Evolutionary conservation across 768 basidiomycete species (phyloP).

Genomic region (Trichaptum fuscoviolaceum): DNA sequence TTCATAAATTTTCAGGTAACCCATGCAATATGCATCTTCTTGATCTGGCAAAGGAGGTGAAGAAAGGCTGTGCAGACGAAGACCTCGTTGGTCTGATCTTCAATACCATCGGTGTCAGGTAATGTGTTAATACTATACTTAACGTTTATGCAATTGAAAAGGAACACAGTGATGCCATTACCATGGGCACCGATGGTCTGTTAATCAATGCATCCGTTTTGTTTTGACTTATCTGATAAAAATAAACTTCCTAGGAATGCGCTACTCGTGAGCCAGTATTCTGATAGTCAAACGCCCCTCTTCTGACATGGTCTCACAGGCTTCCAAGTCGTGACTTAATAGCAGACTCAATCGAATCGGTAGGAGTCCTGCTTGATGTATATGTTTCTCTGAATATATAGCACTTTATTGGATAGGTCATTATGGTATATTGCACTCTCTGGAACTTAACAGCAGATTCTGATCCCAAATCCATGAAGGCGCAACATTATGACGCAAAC

Average conservation of each 20-base stretch:
- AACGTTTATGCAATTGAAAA: neutral
- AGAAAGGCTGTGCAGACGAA: conserved; percentile 77
- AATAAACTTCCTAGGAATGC: conserved; percentile 53
- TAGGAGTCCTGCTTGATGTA: conserved; percentile 25
- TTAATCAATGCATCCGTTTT: neutral
- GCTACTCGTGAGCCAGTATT: conserved; percentile 60
- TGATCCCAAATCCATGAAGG: conserved; percentile 33
- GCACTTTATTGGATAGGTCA: conserved; percentile 34
- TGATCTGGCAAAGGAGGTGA: conserved; percentile 73
- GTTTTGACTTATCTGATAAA: neutral
- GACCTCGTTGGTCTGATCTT: conserved; percentile 78
- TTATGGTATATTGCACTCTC: conserved; percentile 37
- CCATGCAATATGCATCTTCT: conserved; percentile 84
- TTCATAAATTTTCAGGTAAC: conserved; percentile 46
- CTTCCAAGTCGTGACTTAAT: conserved; percentile 86
- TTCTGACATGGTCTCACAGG: conserved; percentile 30
- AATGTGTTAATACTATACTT: conserved; percentile 13
- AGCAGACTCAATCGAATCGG: conserved; percentile 84
- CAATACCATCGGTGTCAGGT: conserved; percentile 85
- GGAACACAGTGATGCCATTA: conserved; percentile 69
- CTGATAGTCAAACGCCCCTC: neutral
- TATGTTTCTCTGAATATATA: conserved; percentile 10
- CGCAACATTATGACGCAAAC: conserved; percentile 86
- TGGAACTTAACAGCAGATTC: neutral
- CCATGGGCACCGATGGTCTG: conserved; percentile 84